phyloP scores from a whole-genome alignment of 371 early-diverging fungal genomes.

The Apophysomyces sp. region DNA sequence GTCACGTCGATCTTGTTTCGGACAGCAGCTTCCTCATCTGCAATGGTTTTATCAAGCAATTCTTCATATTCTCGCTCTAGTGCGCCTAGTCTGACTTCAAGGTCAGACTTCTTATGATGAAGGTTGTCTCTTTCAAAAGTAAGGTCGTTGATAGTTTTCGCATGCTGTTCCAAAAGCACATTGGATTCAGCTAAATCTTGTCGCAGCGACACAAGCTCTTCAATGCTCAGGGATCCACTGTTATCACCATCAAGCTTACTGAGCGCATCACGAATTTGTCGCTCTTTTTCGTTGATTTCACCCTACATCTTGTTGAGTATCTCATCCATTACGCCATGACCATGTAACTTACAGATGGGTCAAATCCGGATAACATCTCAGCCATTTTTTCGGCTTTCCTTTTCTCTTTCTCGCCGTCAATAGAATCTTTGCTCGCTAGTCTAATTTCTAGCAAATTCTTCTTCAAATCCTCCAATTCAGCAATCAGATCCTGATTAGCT shows the following conservation, averaged over 20 bases:
- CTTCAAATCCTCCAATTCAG: constrained; percentile 72
- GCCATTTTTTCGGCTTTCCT: constrained; percentile 82
- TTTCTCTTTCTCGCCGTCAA: constrained; percentile 70
- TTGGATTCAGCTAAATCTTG: constrained; percentile 77
- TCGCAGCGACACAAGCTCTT: constrained; percentile 75
- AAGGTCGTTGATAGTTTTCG: constrained; percentile 66
- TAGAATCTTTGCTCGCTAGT: constrained; percentile 24
- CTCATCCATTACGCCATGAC: not conserved
- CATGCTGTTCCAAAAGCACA: constrained; percentile 66
- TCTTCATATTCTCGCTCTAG: constrained; percentile 91
- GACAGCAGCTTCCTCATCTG: constrained; percentile 76
- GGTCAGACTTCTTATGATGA: constrained; percentile 63
- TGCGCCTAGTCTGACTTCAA: constrained; percentile 69
- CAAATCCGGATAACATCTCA: constrained; percentile 85
- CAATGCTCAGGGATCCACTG: constrained; percentile 41
- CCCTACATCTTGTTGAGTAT: constrained; percentile 19
- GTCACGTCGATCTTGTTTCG: constrained; percentile 63
- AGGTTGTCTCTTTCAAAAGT: constrained; percentile 61
- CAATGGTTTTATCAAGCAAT: constrained; percentile 88
- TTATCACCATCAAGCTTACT: constrained; percentile 56
- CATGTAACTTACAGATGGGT: constrained; percentile 61
- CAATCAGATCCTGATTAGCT: constrained; percentile 69
- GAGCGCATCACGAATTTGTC: constrained; percentile 69
- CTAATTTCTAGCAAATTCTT: constrained; percentile 49
- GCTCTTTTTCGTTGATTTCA: constrained; percentile 75